Conservation (phyloP, 2,329 filamentous ascomycete species). For the Colletotrichum sp. region DNA sequence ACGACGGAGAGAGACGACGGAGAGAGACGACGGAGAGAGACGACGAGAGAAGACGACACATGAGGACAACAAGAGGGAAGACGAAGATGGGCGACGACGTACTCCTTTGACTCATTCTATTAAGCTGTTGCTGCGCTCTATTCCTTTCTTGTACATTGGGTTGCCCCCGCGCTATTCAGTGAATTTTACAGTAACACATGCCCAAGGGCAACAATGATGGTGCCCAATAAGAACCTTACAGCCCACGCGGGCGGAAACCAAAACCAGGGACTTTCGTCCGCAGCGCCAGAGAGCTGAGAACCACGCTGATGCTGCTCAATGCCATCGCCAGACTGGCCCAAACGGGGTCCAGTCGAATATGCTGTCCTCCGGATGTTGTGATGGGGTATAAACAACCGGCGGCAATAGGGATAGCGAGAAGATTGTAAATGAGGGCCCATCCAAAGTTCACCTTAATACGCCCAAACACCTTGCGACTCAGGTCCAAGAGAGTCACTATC, state of each 20-base stretch:
- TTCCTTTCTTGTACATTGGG: background rate
- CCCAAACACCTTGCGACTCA: conserved; percentile 75
- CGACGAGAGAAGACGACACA: background rate
- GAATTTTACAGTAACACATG: background rate
- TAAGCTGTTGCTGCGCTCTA: background rate
- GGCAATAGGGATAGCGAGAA: conserved; percentile 78
- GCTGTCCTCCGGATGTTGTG: conserved; percentile 48
- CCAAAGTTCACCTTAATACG: conserved; percentile 85
- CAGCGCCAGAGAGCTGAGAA: conserved; percentile 79
- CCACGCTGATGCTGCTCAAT: conserved; percentile 86
- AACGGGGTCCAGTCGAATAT: conserved; percentile 73
- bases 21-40: background rate
- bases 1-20: too few relatives aligned
- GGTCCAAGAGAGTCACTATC: conserved; percentile 74
- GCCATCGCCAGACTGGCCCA: conserved; percentile 96
- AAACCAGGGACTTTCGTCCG: conserved; percentile 51
- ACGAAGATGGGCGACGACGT: too few relatives aligned
- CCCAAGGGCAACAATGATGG: background rate
- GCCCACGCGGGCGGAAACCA: conserved; percentile 43
- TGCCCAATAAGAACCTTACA: background rate
- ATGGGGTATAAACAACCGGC: conserved; percentile 77
- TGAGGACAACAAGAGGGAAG: too few relatives aligned
- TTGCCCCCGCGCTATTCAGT: background rate
- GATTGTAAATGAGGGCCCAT: conserved; percentile 86
- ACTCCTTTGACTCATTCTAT: background rate